phyloP scores from a whole-genome alignment of 805 yeast genomes.

The Barnettozyma californica region DNA sequence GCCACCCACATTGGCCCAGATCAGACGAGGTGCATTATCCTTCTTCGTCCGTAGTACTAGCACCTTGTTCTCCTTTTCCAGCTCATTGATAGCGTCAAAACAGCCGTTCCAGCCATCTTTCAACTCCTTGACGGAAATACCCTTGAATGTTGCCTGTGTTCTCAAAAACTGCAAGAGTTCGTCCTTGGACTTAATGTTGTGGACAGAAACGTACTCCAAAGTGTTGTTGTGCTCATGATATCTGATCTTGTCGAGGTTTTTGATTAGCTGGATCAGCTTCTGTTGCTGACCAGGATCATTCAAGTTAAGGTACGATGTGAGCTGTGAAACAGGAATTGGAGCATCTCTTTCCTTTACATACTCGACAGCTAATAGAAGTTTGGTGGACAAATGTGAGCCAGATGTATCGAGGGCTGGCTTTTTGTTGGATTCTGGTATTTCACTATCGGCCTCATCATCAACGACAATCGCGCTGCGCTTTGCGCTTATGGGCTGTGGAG shows the following conservation, averaged over 20 bases:
- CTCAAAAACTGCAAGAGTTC: slow-evolving; percentile 72
- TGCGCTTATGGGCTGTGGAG: slow-evolving; percentile 15
- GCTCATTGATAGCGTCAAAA: slow-evolving; percentile 64
- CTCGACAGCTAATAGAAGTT: slow-evolving; percentile 87
- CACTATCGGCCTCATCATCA: slow-evolving; percentile 14
- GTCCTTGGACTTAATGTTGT: slow-evolving; percentile 76
- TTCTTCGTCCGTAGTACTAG: slow-evolving; percentile 86
- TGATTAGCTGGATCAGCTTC: slow-evolving; percentile 64
- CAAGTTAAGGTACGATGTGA: slow-evolving; percentile 59
- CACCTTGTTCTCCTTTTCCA: slow-evolving; percentile 73
- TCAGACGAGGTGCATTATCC: slow-evolving; percentile 86
- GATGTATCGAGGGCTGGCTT: slow-evolving; percentile 27
- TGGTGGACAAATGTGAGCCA: slow-evolving; percentile 70
- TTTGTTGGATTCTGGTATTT: slow-evolving; percentile 12
- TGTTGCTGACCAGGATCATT: slow-evolving; percentile 42
- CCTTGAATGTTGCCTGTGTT: slow-evolving; percentile 81
- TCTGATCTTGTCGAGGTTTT: slow-evolving; percentile 71
- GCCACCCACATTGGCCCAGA: slow-evolving; percentile 86
- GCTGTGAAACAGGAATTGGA: slow-evolving; percentile 61
- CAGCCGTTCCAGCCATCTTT: slow-evolving; percentile 96
- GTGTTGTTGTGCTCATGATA: slow-evolving; percentile 59
- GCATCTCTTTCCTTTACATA: slow-evolving; percentile 65
- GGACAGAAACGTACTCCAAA: slow-evolving; percentile 82
- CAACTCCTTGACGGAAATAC: slow-evolving; percentile 65
- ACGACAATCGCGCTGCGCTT: slow-evolving; percentile 4